A percentile compares a stretch with the other conserved stretches of the same genome.
Evolutionary conservation across 2,329 filamentous ascomycete genomes (phyloP).

Genomic region (Xylogone sp.): DNA sequence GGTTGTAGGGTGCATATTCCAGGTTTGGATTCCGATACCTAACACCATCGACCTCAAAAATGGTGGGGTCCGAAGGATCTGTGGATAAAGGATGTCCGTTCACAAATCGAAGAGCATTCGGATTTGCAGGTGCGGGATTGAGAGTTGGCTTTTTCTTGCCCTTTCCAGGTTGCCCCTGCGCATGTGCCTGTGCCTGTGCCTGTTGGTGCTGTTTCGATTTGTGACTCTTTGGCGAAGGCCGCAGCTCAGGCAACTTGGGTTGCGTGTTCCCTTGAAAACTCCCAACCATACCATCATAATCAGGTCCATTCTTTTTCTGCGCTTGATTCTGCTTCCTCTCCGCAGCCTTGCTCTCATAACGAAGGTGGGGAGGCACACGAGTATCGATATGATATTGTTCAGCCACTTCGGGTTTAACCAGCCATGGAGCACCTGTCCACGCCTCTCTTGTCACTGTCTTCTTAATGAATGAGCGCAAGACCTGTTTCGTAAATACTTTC

Average conservation of each 20-base stretch:
- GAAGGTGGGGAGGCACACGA: slow-evolving; percentile 78
- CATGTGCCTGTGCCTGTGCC: slow-evolving; percentile 25
- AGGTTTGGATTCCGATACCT: neutral
- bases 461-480: slow-evolving; percentile 90
- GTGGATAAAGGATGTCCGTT: neutral
- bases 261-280: slow-evolving; percentile 28
- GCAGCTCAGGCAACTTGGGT: slow-evolving; percentile 65
- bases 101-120: slow-evolving; percentile 17
- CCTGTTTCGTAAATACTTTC: slow-evolving; percentile 91
- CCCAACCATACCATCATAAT: slow-evolving; percentile 30
- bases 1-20: neutral
- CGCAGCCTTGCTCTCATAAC: slow-evolving; percentile 73
- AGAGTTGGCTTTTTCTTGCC: slow-evolving; percentile 32
- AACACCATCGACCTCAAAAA: neutral
- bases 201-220: slow-evolving; percentile 54
- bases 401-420: slow-evolving; percentile 85
- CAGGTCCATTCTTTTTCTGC: slow-evolving; percentile 45
- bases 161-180: slow-evolving; percentile 32
- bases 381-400: slow-evolving; percentile 80
- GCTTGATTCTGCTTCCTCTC: slow-evolving; percentile 71
- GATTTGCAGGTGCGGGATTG: slow-evolving; percentile 25
- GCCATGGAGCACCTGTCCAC: slow-evolving; percentile 95
- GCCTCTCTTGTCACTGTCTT: slow-evolving; percentile 88
- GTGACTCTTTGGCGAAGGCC: slow-evolving; percentile 67
- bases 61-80: neutral